A percentile compares a stretch with the other conserved stretches of the same genome.
phyloP scores from a whole-genome alignment of 768 basidiomycete genomes.

The Hygrocybe coccinea region DNA sequence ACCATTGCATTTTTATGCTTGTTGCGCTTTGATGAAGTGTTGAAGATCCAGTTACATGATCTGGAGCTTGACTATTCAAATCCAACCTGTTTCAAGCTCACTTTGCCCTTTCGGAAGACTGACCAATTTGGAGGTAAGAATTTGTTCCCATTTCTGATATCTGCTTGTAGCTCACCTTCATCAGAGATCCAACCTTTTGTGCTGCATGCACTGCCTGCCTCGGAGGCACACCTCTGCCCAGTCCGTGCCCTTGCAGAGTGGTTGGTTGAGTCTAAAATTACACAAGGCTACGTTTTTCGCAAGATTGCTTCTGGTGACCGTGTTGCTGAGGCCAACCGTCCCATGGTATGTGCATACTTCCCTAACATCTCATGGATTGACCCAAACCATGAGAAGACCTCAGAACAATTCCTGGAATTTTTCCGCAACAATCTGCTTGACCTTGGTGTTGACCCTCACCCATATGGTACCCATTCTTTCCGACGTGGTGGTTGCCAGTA shows the following conservation, averaged over 20 bases:
- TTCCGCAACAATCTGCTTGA: conserved; percentile 37
- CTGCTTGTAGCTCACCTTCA: conserved; percentile 13
- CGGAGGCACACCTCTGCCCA: conserved; percentile 12
- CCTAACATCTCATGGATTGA: too few species aligned
- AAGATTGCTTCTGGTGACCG: conserved; percentile 26
- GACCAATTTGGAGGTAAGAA: conserved; percentile 25
- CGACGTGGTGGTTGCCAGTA: too few species aligned
- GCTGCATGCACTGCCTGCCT: conserved; percentile 19
- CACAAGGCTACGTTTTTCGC: conserved; percentile 31
- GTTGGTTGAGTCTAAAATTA: conserved; percentile 15
- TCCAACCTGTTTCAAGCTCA: conserved; percentile 17
- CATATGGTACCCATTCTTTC: too few species aligned
- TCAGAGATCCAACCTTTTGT: conserved; percentile 30
- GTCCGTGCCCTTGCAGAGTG: conserved; percentile 31
- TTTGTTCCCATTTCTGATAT: conserved; percentile 2
- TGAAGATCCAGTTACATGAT: conserved; percentile 30
- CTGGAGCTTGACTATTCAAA: conserved; percentile 10
- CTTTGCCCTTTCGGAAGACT: conserved; percentile 28
- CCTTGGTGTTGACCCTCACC: too few species aligned
- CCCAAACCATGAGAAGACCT: conserved; percentile 27
- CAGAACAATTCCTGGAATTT: conserved; percentile 35
- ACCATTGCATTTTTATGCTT: conserved; percentile 32
- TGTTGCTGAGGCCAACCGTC: conserved; percentile 15
- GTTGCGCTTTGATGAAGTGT: conserved; percentile 31
- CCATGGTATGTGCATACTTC: conserved; percentile 21